Evolutionary conservation across 768 basidiomycete species (phyloP), one percentile per base, ranked within the genome.

Genomic region (Collybia mongolica): DNA sequence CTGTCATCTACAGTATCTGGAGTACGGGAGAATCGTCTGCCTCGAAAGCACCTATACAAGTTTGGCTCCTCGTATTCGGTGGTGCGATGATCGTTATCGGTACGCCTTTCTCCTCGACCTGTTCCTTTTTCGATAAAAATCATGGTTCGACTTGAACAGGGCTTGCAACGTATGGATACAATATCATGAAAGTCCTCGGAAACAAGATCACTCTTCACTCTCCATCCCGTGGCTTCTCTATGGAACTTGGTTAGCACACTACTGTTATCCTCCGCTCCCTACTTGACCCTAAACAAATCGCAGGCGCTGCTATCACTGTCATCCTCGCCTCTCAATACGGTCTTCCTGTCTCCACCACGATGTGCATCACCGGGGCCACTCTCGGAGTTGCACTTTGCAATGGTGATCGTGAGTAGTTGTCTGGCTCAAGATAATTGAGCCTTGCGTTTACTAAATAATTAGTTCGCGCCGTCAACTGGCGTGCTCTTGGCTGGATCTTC

Each of bases 131-230:
- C n/a, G 14, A 17, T 12, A n/a, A 29, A 18, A 28, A 6, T 17
- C 8, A 26, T 17, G 2, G 28, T 24, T 12, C n/a, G 44, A 15
- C 12, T 29, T 32, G 35, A 3, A 26, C 28, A 49, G 51, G 43
- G 8, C 41, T 53, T 51, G 45, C 49, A 6, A 53, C 54, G 15
- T 60, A 65, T 39, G 62, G 60, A 4, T 65, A 65, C 56, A 62
- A 62, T 44, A 64, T 65, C 49, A 64, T 65, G 64, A 51, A 49
- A n/a, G 58, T 64, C 36, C 62, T 65, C 20, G 64, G 62, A 48
- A 65, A 62, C 54, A 60, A 60, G 32, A 58, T 65, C 46, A 64
- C 64, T n/a, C 58, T 65, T 18, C 59, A 60, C 51, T 65, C 64
- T 1, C 62, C 62, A 4, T 64, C 62, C 7, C 61, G 61, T 49